Evolutionary conservation across 2,329 filamentous ascomycete species (phyloP).

Genomic region (Volutella citrinella): DNA sequence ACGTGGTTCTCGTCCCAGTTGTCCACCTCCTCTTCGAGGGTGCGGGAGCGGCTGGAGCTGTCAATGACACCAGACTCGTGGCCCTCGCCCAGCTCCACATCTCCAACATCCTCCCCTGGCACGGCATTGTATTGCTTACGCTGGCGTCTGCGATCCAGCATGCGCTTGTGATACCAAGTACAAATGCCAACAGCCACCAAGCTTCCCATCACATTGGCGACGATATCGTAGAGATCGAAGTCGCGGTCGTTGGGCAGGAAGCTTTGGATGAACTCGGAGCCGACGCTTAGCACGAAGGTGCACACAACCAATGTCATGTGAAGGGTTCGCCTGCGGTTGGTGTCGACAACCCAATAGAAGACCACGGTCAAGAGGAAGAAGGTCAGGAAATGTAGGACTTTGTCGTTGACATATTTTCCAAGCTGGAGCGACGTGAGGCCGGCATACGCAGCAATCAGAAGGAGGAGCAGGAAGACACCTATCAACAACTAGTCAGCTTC

Average conservation of each 20-base stretch:
- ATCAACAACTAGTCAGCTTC: slow-evolving; percentile 3
- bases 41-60: slow-evolving; percentile 28
- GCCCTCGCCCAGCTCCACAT: slow-evolving; percentile 74
- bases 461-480: slow-evolving; percentile 69
- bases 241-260: slow-evolving; percentile 69
- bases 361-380: slow-evolving; percentile 85
- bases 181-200: slow-evolving; percentile 69
- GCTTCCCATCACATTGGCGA: slow-evolving; percentile 83
- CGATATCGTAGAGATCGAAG: slow-evolving; percentile 79
- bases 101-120: slow-evolving; percentile 59
- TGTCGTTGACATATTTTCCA: slow-evolving; percentile 71
- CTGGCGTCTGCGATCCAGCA: slow-evolving; percentile 82
- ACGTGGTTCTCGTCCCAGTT: slow-evolving; percentile 87
- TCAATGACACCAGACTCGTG: slow-evolving; percentile 66
- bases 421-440: slow-evolving; percentile 68
- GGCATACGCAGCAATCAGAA: slow-evolving; percentile 73
- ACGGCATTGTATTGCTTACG: slow-evolving; percentile 71
- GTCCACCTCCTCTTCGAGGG: slow-evolving; percentile 79
- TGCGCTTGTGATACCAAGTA: slow-evolving; percentile 91
- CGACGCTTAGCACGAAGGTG: slow-evolving; percentile 67
- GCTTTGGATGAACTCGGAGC: slow-evolving; percentile 73
- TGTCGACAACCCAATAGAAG: slow-evolving; percentile 98
- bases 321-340: slow-evolving; percentile 76
- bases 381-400: slow-evolving; percentile 78
- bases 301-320: slow-evolving; percentile 81